Evolutionary conservation across 1,284 basidiomycete species (phyloP).

Genomic region (Cutaneotrichosporon dermatis): DNA sequence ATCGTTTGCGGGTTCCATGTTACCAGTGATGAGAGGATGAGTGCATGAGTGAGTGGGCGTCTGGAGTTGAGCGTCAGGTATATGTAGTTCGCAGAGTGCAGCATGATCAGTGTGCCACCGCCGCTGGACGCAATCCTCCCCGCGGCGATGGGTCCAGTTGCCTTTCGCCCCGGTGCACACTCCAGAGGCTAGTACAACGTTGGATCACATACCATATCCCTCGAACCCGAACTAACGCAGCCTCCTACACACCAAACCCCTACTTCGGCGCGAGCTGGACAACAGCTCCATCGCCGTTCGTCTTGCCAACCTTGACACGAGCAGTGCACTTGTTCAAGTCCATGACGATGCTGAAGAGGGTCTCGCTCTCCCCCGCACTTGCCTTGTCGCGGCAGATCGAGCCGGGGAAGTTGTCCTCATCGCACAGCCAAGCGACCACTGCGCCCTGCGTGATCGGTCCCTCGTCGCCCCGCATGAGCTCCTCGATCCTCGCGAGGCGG

Average conservation of each 20-base stretch:
- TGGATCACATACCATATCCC: no score
- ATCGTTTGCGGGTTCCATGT: no score
- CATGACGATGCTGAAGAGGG: constrained; percentile 21
- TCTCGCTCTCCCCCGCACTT: constrained; percentile 4
- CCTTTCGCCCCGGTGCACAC: no score
- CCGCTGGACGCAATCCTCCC: no score
- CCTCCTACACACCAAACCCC: background rate
- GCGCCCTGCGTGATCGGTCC: background rate
- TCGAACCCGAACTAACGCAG: no score
- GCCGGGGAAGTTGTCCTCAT: constrained; percentile 11
- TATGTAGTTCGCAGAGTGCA: no score
- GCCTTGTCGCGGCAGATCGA: constrained; percentile 14
- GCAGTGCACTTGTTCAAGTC: constrained; percentile 9
- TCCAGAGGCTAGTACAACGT: no score
- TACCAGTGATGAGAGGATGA: no score
- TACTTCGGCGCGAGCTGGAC: constrained; percentile 6
- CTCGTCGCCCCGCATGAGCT: constrained; percentile 5
- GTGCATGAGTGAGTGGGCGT: no score
- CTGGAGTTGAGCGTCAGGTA: no score
- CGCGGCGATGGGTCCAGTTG: no score
- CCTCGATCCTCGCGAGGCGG: constrained; percentile 12
- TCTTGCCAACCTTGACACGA: constrained; percentile 13
- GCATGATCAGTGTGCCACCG: no score
- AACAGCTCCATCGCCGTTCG: constrained; percentile 5
- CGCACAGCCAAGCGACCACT: constrained; percentile 10